Evolutionary conservation across 495 filamentous ascomycete species (phyloP).

Genomic region (Corynascus novoguineensis): DNA sequence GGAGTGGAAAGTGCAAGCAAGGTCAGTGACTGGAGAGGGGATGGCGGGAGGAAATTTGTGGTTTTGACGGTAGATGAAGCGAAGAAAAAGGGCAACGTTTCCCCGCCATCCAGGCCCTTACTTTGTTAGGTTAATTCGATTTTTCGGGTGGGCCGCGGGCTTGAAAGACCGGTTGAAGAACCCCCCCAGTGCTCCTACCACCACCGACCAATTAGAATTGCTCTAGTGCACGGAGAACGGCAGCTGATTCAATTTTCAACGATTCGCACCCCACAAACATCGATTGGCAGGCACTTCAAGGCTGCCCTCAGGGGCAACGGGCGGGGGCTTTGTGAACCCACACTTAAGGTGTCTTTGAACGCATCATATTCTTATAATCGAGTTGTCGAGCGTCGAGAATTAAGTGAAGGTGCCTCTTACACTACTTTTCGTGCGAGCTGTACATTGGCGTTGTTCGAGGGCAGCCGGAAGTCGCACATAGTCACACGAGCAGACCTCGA

Average conservation of each 20-base stretch:
- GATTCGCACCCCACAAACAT: not conserved
- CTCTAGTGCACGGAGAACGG: too few relatives aligned
- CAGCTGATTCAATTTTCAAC: not conserved
- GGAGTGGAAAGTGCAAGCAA: slow-evolving; percentile 23
- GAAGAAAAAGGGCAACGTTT: slow-evolving; percentile 22
- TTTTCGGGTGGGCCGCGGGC: not conserved
- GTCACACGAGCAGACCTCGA: not conserved
- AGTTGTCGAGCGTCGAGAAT: too few relatives aligned
- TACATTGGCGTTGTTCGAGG: too few relatives aligned
- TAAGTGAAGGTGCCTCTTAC: too few relatives aligned
- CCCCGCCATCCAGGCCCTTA: slow-evolving; percentile 13
- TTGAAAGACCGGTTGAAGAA: not conserved
- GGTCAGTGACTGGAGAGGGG: slow-evolving; percentile 18
- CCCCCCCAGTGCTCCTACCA: not conserved
- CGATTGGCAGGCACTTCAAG: too few relatives aligned
- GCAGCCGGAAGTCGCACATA: not conserved
- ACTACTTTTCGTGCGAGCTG: too few relatives aligned
- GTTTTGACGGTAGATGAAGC: slow-evolving; percentile 21
- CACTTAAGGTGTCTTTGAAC: too few relatives aligned
- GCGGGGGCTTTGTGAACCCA: too few relatives aligned
- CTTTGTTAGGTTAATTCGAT: not conserved
- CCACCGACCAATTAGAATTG: not conserved
- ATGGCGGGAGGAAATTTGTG: slow-evolving; percentile 27
- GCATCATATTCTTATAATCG: too few relatives aligned
- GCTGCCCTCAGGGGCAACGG: too few relatives aligned